Base-by-base conservation (phyloP, 2,329 filamentous ascomycete genomes). In the Aspergillus felis region DNA sequence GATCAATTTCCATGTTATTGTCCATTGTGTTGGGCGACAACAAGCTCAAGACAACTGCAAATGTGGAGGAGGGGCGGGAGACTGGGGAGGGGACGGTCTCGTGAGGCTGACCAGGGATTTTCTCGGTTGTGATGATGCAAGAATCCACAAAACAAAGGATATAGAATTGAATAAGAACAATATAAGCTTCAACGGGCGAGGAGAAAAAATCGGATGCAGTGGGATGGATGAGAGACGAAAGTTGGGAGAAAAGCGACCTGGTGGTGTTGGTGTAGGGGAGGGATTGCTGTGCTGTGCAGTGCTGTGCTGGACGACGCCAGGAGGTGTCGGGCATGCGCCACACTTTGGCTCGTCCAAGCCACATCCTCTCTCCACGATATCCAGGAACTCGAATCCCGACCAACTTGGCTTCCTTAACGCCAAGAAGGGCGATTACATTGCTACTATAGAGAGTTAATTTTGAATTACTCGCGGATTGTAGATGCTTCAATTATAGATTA, bases 1-100 rank as follows among this genome's bases (percentile, higher is more conserved):
- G 92, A 76, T 99, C 94, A 82, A 81, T 79, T 70, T 97, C 93
- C 94, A 99, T 99, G 79, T 95, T 96, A 73, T 92, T 96, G 78
- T 99, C 93, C 92, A 97, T 96, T 64, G 58, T 42, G 55, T 62
- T 57, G 61, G 55, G 35, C 50, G 57, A 54, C 44, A 50, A 53
- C 22, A 53, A 59, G 52, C 38, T 59, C 57, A 57, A 46, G 52
- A 56, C 55, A 50, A 58, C 38, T 56, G 62, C 61, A 64, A 50
- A 64, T 64, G 51, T 61, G 63, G 62, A 72, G 69, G 59, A 59
- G 58, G 55, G 64, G 58, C 53, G 55, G 57, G 58, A 57, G 58
- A 53, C 47, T 44, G 58, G 63, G 63, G 58, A 63, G 65, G 67
- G 62, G 65, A 63, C 60, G 70, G 69, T 72, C 71, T 72, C 69